phyloP scores from a whole-genome alignment of 768 basidiomycete genomes.

The Candolleomyces aberdarensis region DNA sequence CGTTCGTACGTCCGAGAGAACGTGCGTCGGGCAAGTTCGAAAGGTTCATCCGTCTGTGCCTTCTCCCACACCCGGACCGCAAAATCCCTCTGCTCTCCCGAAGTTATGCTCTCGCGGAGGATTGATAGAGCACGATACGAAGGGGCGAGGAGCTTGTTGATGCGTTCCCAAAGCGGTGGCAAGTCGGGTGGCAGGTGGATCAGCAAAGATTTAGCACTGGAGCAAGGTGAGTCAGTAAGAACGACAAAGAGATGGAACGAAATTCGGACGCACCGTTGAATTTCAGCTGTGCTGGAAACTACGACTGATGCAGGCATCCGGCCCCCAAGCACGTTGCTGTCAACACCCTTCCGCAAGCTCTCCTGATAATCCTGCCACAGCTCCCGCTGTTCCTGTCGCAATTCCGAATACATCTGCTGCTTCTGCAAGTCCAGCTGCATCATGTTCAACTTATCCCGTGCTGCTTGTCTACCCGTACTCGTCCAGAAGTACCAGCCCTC shows the following conservation, averaged over 20 bases:
- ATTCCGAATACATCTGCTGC: slow-evolving; percentile 42
- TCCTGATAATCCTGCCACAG: slow-evolving; percentile 54
- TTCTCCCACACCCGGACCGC: slow-evolving; percentile 61
- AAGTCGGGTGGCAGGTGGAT: slow-evolving; percentile 57
- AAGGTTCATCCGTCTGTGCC: slow-evolving; percentile 60
- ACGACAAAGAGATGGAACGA: not conserved
- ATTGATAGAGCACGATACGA: slow-evolving; percentile 49
- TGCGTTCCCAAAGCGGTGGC: slow-evolving; percentile 48
- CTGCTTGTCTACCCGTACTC: slow-evolving; percentile 47
- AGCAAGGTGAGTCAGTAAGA: slow-evolving; percentile 2
- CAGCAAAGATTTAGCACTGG: slow-evolving; percentile 50
- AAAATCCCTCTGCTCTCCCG: slow-evolving; percentile 59
- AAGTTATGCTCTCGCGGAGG: slow-evolving; percentile 48
- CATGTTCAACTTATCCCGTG: slow-evolving; percentile 51
- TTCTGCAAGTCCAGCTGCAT: slow-evolving; percentile 57
- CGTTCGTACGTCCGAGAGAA: slow-evolving; percentile 38
- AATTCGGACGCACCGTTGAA: slow-evolving; percentile 33
- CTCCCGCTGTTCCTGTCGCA: slow-evolving; percentile 38
- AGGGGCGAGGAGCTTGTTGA: slow-evolving; percentile 57
- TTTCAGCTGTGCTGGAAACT: slow-evolving; percentile 38
- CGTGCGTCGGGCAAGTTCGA: slow-evolving; percentile 40
- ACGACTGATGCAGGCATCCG: slow-evolving; percentile 39
- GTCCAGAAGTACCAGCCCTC: slow-evolving; percentile 78
- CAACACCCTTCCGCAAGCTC: slow-evolving; percentile 30
- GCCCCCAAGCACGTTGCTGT: slow-evolving; percentile 3